Conservation (phyloP, 352 stramenopile genomes). For the Globisporangium cylindrosporum region DNA sequence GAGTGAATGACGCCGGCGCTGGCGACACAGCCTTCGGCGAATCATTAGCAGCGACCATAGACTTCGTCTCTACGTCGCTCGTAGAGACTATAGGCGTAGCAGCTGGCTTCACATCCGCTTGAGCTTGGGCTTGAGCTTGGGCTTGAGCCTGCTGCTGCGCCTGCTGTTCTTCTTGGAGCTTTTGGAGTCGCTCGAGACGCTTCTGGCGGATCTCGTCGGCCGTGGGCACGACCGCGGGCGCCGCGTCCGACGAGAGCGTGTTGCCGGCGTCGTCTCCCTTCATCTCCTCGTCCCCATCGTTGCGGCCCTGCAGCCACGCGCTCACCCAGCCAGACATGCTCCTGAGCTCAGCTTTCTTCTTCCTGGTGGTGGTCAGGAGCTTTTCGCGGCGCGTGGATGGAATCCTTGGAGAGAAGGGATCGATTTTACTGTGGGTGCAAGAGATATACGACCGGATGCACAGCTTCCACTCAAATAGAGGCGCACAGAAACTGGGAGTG, state of each 20-base stretch:
- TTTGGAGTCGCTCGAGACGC: constrained; percentile 58
- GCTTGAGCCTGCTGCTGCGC: constrained; percentile 13
- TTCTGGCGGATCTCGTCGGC: constrained; percentile 48
- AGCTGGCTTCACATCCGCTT: neutral
- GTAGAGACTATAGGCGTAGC: neutral
- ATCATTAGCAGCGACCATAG: neutral
- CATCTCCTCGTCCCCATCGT: constrained; percentile 41
- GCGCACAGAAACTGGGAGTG: neutral
- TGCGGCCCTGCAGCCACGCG: constrained; percentile 50
- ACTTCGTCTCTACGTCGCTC: neutral
- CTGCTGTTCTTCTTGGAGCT: constrained; percentile 47
- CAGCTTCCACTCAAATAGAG: constrained; percentile 13
- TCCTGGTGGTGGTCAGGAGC: neutral
- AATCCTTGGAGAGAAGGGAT: neutral
- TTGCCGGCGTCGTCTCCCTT: constrained; percentile 24
- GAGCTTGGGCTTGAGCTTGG: neutral
- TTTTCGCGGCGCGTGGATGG: neutral
- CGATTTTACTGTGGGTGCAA: neutral
- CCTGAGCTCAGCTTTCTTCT: neutral
- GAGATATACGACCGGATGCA: neutral
- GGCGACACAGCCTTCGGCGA: neutral
- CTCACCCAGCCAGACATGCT: constrained; percentile 55
- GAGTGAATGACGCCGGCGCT: neutral
- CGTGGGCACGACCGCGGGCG: constrained; percentile 21
- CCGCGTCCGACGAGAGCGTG: constrained; percentile 4